Evolutionary conservation across 108 stramenopile genomes (phyloP), one percentile per base, ranked within the genome.

Genomic region (Parietichytrium sp.): DNA sequence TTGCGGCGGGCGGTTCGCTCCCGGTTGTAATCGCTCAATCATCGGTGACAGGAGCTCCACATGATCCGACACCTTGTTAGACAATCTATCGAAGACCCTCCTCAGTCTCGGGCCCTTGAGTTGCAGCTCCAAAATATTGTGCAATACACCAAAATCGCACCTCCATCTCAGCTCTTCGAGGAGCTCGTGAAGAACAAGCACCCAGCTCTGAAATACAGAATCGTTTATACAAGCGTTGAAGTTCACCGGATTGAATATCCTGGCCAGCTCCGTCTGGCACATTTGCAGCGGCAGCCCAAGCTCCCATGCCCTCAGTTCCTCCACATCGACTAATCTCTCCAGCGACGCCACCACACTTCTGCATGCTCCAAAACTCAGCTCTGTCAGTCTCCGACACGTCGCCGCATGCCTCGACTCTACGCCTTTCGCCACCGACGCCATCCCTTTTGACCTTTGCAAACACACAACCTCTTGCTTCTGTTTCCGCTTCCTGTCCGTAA

Each of bases 121-220:
- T 12, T 33, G 36, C 8, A 72, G 33, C 23, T 25, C 33, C 1
- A 72, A 42, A 6, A 23, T 72, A 25, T 38, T 38, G 20, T 72
- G 42, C 15, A 45, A n/a, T 13, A 23, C 25, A 25, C 61, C 36
- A 27, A 45, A 42, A 23, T 36, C 45, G 61, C 36, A n/a, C 61
- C 3, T 72, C 16, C 6, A 1, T 1, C 20, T 10, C 20, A 72
- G 61, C 33, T 2, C 20, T 33, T 7, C 20, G 16, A 72, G 61
- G 38, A 72, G 61, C 61, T 72, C 38, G 1, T 18, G 20, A 23
- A 72, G 42, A 27, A 72, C 25, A 25, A 72, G 61, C 3, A 33
- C 18, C 61, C 61, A 72, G 61, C 61, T 72, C 61, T 72, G 61
- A 42, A 72, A 72, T 33, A 33, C 42, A 25, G 45, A 0, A 42